Conservation (phyloP, 441 rosid species). For the Mallotus repandus region DNA sequence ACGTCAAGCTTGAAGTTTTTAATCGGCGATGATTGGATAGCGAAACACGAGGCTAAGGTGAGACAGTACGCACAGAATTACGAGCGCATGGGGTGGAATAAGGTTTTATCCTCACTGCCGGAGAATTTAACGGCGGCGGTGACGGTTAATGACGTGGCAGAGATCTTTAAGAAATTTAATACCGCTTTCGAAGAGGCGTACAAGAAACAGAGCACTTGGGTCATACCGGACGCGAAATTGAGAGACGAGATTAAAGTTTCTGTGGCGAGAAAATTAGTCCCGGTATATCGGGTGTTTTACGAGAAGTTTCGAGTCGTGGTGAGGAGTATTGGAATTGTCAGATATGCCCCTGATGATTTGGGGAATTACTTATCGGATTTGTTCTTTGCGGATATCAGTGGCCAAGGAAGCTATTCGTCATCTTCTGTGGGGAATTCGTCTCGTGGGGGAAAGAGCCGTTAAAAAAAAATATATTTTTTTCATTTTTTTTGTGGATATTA, state of each 20-base stretch:
- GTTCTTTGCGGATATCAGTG: slow-evolving; percentile 38
- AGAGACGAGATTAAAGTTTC: slow-evolving; percentile 60
- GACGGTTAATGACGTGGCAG: slow-evolving; percentile 30
- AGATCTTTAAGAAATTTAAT: slow-evolving; percentile 48
- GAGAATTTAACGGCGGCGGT: slow-evolving; percentile 30
- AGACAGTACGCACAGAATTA: slow-evolving; percentile 59
- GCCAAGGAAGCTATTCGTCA: slow-evolving; percentile 43
- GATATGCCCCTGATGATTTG: slow-evolving; percentile 67
- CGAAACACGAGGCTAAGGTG: slow-evolving; percentile 56
- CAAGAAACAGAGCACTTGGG: slow-evolving; percentile 58
- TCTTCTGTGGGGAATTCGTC: slow-evolving; percentile 21
- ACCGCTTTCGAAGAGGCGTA: slow-evolving; percentile 55
- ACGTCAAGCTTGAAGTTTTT: slow-evolving; percentile 46
- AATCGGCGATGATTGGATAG: slow-evolving; percentile 68
- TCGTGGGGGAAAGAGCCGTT: slow-evolving; percentile 22
- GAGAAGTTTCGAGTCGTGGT: slow-evolving; percentile 25
- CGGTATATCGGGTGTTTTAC: slow-evolving; percentile 47
- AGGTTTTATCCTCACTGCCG: slow-evolving; percentile 46
- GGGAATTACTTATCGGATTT: slow-evolving; percentile 67
- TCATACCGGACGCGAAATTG: slow-evolving; percentile 53
- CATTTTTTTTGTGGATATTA: too few relatives aligned
- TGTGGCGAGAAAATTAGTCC: slow-evolving; percentile 38
- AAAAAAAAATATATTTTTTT: background rate
- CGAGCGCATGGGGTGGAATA: slow-evolving; percentile 70
- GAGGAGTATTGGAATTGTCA: slow-evolving; percentile 26